Percentiles rank a stretch among this genome's conserved stretches.
Conservation (phyloP, 495 filamentous ascomycete genomes). For the Penicillium pancosmium region DNA sequence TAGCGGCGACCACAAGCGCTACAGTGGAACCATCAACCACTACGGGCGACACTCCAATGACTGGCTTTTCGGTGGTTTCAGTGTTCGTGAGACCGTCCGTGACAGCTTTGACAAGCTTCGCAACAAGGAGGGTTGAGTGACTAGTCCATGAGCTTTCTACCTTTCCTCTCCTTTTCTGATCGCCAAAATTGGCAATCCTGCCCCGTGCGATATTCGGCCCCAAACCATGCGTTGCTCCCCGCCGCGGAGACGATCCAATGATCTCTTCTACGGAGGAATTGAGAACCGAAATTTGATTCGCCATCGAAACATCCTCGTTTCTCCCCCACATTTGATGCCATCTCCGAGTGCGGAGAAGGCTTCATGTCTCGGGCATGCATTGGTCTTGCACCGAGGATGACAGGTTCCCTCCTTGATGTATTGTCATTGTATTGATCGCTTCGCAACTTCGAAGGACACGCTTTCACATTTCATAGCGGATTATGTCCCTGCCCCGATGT, state of each 20-base stretch:
- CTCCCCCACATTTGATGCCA: conserved; percentile 5
- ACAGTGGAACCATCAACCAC: conserved; percentile 45
- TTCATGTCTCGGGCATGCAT: background rate
- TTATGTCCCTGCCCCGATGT: background rate
- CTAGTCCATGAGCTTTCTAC: background rate
- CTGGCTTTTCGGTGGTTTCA: conserved; percentile 54
- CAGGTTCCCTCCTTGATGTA: background rate
- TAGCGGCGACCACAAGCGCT: conserved; percentile 44
- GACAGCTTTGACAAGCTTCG: conserved; percentile 54
- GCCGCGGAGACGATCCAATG: background rate
- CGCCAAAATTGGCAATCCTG: background rate
- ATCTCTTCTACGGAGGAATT: background rate
- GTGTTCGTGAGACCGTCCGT: conserved; percentile 48
- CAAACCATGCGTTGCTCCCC: background rate
- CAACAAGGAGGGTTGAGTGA: conserved; percentile 29
- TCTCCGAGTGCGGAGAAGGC: conserved; percentile 2
- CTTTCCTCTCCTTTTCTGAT: background rate
- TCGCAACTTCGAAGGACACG: background rate
- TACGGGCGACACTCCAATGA: conserved; percentile 54
- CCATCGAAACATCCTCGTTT: conserved; percentile 2
- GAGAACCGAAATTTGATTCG: conserved; percentile 6
- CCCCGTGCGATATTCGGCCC: background rate
- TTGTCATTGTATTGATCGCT: background rate
- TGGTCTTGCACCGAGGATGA: background rate
- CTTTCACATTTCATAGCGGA: background rate